A percentile compares a stretch with the other conserved stretches of the same genome.
Evolutionary conservation across 352 stramenopile genomes (phyloP).

Genomic region (Phytophthora megakarya): DNA sequence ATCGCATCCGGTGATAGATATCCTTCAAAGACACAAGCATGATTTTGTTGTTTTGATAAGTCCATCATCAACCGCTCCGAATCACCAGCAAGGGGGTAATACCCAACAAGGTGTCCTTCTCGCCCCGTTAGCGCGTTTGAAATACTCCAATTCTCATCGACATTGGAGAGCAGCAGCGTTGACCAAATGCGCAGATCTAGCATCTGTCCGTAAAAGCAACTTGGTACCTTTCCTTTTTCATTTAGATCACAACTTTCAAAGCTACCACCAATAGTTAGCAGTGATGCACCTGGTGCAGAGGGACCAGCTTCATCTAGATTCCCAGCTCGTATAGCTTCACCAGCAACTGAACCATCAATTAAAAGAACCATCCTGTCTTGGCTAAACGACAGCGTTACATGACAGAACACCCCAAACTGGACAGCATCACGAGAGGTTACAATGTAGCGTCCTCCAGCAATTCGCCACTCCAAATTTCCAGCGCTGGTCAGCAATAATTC

Average conservation of each 20-base stretch:
- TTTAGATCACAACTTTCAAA: conserved; percentile 40
- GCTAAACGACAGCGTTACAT: conserved; percentile 63
- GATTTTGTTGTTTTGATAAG: conserved; percentile 70
- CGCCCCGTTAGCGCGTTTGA: conserved; percentile 38
- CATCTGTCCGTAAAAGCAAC: conserved; percentile 68
- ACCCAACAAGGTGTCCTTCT: conserved; percentile 61
- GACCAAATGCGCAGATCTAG: conserved; percentile 79
- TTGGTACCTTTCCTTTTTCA: conserved; percentile 26
- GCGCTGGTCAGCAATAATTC: conserved; percentile 45
- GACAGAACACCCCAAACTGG: conserved; percentile 56
- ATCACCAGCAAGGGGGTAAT: conserved; percentile 78
- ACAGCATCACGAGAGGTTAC: conserved; percentile 46
- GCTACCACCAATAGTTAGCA: conserved; percentile 57
- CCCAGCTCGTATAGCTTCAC: conserved; percentile 35
- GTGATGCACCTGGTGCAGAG: conserved; percentile 34
- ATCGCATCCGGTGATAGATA: conserved; percentile 36
- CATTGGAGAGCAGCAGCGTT: conserved; percentile 29
- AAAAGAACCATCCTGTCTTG: conserved; percentile 45
- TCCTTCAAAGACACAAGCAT: conserved; percentile 64
- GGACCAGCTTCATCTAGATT: conserved; percentile 28
- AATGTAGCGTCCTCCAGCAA: conserved; percentile 44
- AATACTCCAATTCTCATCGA: conserved; percentile 40
- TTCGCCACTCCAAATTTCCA: conserved; percentile 57
- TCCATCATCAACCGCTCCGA: conserved; percentile 71
- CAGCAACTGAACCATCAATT: conserved; percentile 50